Percentiles rank a stretch among this genome's conserved stretches.
phyloP scores from a whole-genome alignment of 331 rosid genomes.

The Cydonia oblonga region DNA sequence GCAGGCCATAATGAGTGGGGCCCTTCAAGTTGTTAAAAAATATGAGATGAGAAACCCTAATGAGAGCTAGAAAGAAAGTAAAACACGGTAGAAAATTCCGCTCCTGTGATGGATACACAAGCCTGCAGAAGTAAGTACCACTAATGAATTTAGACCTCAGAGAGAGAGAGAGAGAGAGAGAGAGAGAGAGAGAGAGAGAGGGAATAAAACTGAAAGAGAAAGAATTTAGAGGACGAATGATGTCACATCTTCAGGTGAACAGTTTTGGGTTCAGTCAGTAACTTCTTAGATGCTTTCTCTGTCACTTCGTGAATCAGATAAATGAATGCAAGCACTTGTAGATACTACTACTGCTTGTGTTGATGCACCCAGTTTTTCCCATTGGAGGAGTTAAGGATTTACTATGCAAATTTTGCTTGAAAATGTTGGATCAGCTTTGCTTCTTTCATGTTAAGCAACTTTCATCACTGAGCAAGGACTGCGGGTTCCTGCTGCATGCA shows the following conservation, averaged over 20 bases:
- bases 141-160: not conserved
- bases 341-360: too few species aligned
- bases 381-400: not conserved
- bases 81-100: not conserved
- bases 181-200: not conserved
- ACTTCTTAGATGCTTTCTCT: slow-evolving; percentile 6
- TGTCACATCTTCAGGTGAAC: slow-evolving; percentile 25
- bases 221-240: not conserved
- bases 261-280: slow-evolving; percentile 15
- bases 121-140: not conserved
- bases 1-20: not conserved
- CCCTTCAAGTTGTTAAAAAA: not conserved
- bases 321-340: not conserved
- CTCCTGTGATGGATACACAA: not conserved
- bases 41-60: not conserved
- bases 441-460: not conserved
- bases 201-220: not conserved
- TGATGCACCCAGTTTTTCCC: not conserved
- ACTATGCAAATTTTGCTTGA: not conserved
- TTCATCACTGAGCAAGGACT: not conserved
- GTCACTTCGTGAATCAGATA: slow-evolving; percentile 1
- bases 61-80: not conserved
- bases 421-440: not conserved
- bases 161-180: not conserved
- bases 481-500: not conserved